phyloP scores from a whole-genome alignment of 805 yeast genomes.

The Yamadazyma tumulicola region DNA sequence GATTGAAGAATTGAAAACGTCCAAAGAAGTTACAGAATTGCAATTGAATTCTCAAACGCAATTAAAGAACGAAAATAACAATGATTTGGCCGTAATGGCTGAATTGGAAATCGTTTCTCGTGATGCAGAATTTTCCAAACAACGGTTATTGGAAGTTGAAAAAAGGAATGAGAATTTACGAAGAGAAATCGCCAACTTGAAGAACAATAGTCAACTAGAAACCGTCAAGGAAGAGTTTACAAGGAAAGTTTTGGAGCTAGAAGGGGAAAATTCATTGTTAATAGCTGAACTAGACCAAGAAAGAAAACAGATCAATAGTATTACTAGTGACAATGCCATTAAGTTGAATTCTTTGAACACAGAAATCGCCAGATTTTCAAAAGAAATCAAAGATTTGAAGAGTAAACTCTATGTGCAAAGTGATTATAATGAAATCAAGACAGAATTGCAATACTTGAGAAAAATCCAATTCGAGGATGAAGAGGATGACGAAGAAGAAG shows the following conservation, averaged over 20 bases:
- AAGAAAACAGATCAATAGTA: slow-evolving; percentile 26
- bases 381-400: slow-evolving; percentile 51
- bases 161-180: slow-evolving; percentile 73
- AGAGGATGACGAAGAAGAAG: slow-evolving; percentile 42
- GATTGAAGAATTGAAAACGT: slow-evolving; percentile 61
- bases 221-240: slow-evolving; percentile 37
- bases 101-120: slow-evolving; percentile 66
- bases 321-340: slow-evolving; percentile 23
- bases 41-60: slow-evolving; percentile 48
- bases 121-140: slow-evolving; percentile 70
- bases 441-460: slow-evolving; percentile 68
- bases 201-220: slow-evolving; percentile 44
- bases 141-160: slow-evolving; percentile 67
- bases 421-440: slow-evolving; percentile 80
- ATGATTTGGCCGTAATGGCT: slow-evolving; percentile 30
- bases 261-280: slow-evolving; percentile 65
- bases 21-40: slow-evolving; percentile 61
- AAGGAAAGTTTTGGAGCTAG: slow-evolving; percentile 51
- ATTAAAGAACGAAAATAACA: slow-evolving; percentile 22
- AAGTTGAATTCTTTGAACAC: slow-evolving; percentile 37
- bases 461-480: slow-evolving; percentile 69
- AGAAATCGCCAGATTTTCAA: slow-evolving; percentile 45
- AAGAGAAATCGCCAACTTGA: slow-evolving; percentile 55
- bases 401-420: slow-evolving; percentile 46
- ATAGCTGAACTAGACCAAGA: slow-evolving; percentile 56